phyloP scores from a whole-genome alignment of 148 eudicot species.

The Cornus kousa region DNA sequence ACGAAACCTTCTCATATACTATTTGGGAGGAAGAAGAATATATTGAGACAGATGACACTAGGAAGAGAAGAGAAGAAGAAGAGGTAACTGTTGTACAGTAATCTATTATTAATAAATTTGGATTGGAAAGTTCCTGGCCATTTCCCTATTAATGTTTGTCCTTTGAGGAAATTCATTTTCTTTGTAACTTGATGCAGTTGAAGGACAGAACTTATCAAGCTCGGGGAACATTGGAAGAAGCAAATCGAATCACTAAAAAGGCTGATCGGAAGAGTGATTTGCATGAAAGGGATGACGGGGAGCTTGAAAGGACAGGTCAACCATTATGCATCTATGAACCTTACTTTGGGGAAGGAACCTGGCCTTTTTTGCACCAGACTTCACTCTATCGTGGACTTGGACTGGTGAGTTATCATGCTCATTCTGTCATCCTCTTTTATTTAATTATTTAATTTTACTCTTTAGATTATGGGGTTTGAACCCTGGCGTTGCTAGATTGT shows the following conservation, averaged over 20 bases:
- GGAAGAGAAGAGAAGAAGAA: conserved; percentile 79
- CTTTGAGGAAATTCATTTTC: not conserved
- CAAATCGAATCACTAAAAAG: conserved; percentile 69
- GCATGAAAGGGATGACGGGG: conserved; percentile 93
- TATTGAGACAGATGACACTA: conserved; percentile 34
- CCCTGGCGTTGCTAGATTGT: too few species aligned
- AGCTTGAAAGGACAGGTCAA: conserved; percentile 96
- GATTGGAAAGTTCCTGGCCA: conserved; percentile 4
- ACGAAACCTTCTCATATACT: conserved; percentile 48
- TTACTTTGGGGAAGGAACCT: conserved; percentile 78
- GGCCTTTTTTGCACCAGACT: conserved; percentile 83
- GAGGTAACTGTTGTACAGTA: conserved; percentile 45
- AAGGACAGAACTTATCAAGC: conserved; percentile 90
- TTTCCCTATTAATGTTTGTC: not conserved
- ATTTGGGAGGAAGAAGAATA: conserved; percentile 82
- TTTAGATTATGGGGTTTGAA: too few species aligned
- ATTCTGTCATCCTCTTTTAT: not conserved
- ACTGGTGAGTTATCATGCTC: conserved; percentile 52
- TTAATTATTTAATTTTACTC: too few species aligned
- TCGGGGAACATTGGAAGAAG: conserved; percentile 85
- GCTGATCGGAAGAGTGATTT: conserved; percentile 74
- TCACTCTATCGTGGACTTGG: conserved; percentile 89
- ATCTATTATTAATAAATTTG: not conserved
- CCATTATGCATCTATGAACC: conserved; percentile 92
- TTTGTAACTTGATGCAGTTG: conserved; percentile 49